A percentile compares a stretch with the other conserved stretches of the same genome.
Conservation (phyloP, 1,284 basidiomycete species). For the Ustilago sp. region DNA sequence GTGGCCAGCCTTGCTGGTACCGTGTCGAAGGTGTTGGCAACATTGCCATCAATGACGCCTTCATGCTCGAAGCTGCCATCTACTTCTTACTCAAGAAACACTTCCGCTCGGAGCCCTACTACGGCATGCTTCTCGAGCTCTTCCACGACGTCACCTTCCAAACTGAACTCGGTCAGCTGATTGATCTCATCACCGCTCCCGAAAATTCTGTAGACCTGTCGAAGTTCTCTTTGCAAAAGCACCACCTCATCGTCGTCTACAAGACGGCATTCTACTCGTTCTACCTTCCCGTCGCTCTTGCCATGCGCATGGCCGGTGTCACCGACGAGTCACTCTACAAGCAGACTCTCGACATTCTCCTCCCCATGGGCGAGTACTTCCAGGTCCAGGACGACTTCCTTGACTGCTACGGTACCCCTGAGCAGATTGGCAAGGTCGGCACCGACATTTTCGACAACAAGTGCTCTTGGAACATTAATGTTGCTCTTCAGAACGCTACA, state of each 20-base stretch:
- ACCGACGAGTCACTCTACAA: conserved; percentile 80
- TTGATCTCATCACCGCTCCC: conserved; percentile 94
- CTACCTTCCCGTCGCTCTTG: conserved; percentile 96
- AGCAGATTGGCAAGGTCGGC: conserved; percentile 94
- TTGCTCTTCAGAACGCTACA: conserved; percentile 80
- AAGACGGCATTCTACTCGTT: conserved; percentile 99
- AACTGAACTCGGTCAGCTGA: conserved; percentile 94
- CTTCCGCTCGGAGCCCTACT: conserved; percentile 85
- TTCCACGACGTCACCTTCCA: conserved; percentile 93
- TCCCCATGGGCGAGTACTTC: conserved; percentile 97
- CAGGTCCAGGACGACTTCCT: conserved; percentile 98
- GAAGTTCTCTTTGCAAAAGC: conserved; percentile 87
- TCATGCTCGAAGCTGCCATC: conserved; percentile 95
- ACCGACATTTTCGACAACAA: conserved; percentile 99
- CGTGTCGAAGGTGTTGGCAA: conserved; percentile 75
- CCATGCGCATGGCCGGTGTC: conserved; percentile 83
- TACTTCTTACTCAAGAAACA: conserved; percentile 89
- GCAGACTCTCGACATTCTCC: conserved; percentile 82
- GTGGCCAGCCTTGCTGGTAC: conserved; percentile 99
- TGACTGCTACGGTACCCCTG: conserved; percentile 89
- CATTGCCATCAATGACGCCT: conserved; percentile 95
- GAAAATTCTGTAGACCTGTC: conserved; percentile 87
- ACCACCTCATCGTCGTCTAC: conserved; percentile 93
- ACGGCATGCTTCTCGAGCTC: conserved; percentile 87
- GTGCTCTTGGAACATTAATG: conserved; percentile 96